Base-by-base conservation (phyloP, 2,329 filamentous ascomycete genomes). In the Ophiostoma ips region DNA sequence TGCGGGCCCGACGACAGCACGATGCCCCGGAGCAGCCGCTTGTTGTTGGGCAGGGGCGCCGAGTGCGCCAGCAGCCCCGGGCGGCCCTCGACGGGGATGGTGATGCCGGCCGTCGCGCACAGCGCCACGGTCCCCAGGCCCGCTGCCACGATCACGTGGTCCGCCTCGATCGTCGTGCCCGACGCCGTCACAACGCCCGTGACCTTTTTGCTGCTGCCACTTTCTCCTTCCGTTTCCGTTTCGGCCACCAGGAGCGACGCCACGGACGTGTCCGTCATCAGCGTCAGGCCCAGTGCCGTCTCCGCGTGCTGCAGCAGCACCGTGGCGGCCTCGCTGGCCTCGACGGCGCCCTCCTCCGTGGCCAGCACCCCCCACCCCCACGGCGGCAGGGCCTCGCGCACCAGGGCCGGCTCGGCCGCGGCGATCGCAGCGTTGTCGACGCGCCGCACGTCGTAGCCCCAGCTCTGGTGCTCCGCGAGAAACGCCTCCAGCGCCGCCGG, bases 71-170 rank as follows among this genome's bases (percentile, higher is more conserved):
- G 58, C 21, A 63, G 38, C 10, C 61, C 62, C 1, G 57, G 51
- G 10, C 56, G 54, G 28, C 52, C 54, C 9, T 46, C 36, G 18
- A 63, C 51, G 0, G 61, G 61, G 21, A 63, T 45, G 1, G 44
- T 51, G 45, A 63, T 50, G 46, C 55, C 57, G 28, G 56, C 57
- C 0, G 55, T 16, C 2, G 58, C 61, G 12, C 56, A 52, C 7
- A 63, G 57, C 8, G 54, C 35, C 13, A 60, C 58, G 15, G 57
- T 59, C 19, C 58, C 60, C 6, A 62, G 34, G 15, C 61, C 61
- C 15, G 58, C 62, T 5, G 62, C 62, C 4, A 63, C 48, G 8
- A 64, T 58, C 41, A 63, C 60, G 24, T 63, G 62, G 48, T 60
- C 57, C 16, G 58, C 61, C 2, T 18, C 16, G 8, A 59, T 31